Base-by-base conservation (phyloP, 768 basidiomycete species). In the Lenzites betulinus region DNA sequence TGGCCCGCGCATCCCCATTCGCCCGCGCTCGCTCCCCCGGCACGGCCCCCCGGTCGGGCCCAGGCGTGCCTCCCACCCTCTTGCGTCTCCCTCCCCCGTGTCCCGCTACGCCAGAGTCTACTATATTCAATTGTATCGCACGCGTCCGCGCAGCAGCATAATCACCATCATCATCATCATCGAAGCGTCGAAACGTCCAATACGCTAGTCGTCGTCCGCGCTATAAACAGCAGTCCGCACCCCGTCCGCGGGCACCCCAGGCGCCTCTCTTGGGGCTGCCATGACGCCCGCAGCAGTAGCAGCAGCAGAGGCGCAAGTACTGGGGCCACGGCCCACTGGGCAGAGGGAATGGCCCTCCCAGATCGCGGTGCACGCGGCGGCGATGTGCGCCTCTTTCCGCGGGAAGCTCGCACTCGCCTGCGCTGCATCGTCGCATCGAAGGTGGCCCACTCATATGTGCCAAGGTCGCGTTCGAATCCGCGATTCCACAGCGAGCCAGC, bases 21-120 rank as follows among this genome's bases (percentile, higher is more conserved):
- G 61, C 43, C 49, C 39, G 46, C 56, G 55, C 46, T 33, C 56
- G 61, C 57, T 58, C 56, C 46, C 47, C 48, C 56, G 56, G 47
- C 28, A 16, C 56, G 56, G 25, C 25, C 20, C n/a, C 50, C 56
- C 56, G 56, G 36, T 58, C 30, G 42, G 47, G 53, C 42, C 42
- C 42, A 53, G 53, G 42, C 53, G 53, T 54, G 53, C 43, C 41
- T 22, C 18, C 20, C 15, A 16, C 50, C 35, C 8, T 12, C 30
- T 20, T n/a, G n/a, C n/a, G n/a, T n/a, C n/a, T n/a, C n/a, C n/a
- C n/a, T n/a, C n/a, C n/a, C n/a, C n/a, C n/a, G n/a, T n/a, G n/a
- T n/a, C n/a, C n/a, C n/a, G n/a, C n/a, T n/a, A n/a, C n/a, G n/a
- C n/a, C n/a, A n/a, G n/a, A n/a, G 30, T 33, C 30, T 33, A 33